Evolutionary conservation across 352 stramenopile genomes (phyloP), one percentile per base, ranked within the genome.

Genomic region (Peronospora tabacina): DNA sequence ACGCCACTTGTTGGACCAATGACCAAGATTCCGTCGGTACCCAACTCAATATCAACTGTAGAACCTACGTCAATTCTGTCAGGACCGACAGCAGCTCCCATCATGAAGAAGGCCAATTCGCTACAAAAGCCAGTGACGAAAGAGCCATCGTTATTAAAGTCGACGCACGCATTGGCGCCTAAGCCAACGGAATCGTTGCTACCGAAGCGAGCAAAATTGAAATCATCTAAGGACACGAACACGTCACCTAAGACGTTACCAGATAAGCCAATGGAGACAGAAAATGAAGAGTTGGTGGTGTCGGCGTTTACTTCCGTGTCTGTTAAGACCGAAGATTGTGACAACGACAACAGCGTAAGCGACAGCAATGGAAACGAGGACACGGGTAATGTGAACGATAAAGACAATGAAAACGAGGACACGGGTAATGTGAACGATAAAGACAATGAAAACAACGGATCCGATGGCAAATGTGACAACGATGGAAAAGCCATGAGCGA

Each of bases 291-390:
- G 20, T 7, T 70, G 24, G 44, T 70, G 39, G 53, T 49, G 15
- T 60, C 61, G 10, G 61, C 57, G 7, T 70, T 73, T 33, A 65
- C 64, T 12, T 53, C 62, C 37, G 49, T 62, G 41, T 56, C 52
- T 7, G 52, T 70, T 11, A 55, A 60, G 22, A 49, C 51, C 32
- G 62, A 68, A 44, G 49, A 62, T 41, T 37, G 22, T 30, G 57
- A 68, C 22, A 61, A 78, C 10, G 52, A 72, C 22, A 59, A 68
- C 15, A 62, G 5, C 22, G 22, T 6, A 26, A n/a, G n/a, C n/a
- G n/a, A n/a, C n/a, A n/a, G n/a, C n/a, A n/a, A n/a, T n/a, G n/a
- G n/a, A n/a, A 26, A 26, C 22, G 22, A 26, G 5, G 22, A 26
- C 7, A 26, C 2, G 5, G 3, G 4, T 8, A 38, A 54, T n/a